Evolutionary conservation across 148 eudicot genomes (phyloP).

Genomic region (Polygonum maritimum): DNA sequence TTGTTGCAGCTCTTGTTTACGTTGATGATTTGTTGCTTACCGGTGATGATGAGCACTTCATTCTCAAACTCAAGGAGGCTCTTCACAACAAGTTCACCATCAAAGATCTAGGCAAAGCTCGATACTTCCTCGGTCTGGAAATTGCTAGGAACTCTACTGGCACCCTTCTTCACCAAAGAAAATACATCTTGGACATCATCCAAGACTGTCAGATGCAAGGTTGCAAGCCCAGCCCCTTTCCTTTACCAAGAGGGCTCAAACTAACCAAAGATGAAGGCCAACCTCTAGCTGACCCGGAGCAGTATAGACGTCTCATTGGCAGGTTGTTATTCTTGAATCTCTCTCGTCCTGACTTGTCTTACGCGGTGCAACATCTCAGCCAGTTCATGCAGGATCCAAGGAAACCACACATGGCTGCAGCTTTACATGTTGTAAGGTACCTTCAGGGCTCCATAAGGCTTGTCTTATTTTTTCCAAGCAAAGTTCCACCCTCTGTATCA

Average conservation of each 20-base stretch:
- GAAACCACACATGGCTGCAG: neutral
- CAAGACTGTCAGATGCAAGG: neutral
- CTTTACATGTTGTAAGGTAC: neutral
- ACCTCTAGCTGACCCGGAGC: neutral
- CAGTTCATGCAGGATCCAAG: neutral
- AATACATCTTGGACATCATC: neutral
- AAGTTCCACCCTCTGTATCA: too few species aligned
- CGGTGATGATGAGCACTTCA: too few species aligned
- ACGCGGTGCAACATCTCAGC: neutral
- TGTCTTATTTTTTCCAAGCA: too few species aligned
- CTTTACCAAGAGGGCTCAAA: neutral
- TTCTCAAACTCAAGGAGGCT: too few species aligned
- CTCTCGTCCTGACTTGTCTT: neutral
- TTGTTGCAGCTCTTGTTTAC: too few species aligned
- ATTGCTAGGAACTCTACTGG: neutral
- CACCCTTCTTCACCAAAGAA: neutral
- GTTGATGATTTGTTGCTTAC: too few species aligned
- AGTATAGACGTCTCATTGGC: neutral
- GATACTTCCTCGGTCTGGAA: neutral
- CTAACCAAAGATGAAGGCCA: neutral
- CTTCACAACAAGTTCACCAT: too few species aligned
- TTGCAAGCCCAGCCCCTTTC: neutral
- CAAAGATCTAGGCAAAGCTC: neutral
- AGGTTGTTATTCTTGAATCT: neutral
- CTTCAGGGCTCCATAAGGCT: too few species aligned